phyloP scores from a whole-genome alignment of 805 yeast species.

The Ogataea polymorpha region DNA sequence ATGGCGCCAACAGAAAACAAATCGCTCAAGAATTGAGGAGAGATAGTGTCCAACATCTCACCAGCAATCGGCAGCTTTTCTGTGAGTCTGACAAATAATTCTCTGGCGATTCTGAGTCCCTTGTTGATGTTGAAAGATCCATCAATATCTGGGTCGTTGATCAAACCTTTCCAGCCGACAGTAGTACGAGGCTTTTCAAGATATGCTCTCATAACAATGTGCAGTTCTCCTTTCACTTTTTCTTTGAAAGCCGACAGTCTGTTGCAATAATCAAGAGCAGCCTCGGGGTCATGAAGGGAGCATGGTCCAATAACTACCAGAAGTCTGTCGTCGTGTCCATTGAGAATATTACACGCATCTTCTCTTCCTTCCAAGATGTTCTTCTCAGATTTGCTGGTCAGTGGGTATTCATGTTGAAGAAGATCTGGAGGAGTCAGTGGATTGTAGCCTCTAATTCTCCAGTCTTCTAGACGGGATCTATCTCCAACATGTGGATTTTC shows the following conservation, averaged over 20 bases:
- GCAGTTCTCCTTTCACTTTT: slow-evolving; percentile 68
- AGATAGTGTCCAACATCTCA: slow-evolving; percentile 96
- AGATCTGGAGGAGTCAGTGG: slow-evolving; percentile 95
- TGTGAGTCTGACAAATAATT: slow-evolving; percentile 80
- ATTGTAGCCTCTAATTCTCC: slow-evolving; percentile 85
- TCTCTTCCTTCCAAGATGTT: slow-evolving; percentile 75
- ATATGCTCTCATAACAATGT: slow-evolving; percentile 95
- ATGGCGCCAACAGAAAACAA: slow-evolving; percentile 95
- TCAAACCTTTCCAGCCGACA: slow-evolving; percentile 98
- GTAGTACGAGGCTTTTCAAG: slow-evolving; percentile 98
- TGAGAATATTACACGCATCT: slow-evolving; percentile 65
- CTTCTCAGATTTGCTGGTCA: slow-evolving; percentile 54
- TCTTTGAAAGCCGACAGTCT: slow-evolving; percentile 57
- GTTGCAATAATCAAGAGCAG: slow-evolving; percentile 85
- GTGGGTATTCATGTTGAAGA: slow-evolving; percentile 80
- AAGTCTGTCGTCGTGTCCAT: slow-evolving; percentile 83
- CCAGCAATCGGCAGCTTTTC: slow-evolving; percentile 88
- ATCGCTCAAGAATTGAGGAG: slow-evolving; percentile 93
- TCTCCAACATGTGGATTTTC: slow-evolving; percentile 84
- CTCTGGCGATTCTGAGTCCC: slow-evolving; percentile 86
- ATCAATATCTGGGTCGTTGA: slow-evolving; percentile 95
- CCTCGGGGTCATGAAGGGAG: slow-evolving; percentile 90
- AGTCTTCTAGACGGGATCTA: slow-evolving; percentile 70
- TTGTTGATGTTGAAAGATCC: slow-evolving; percentile 91
- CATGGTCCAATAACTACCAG: slow-evolving; percentile 95